Evolutionary conservation across 2,329 filamentous ascomycete species (phyloP).

Genomic region (Ploettnerulaceae sp.): DNA sequence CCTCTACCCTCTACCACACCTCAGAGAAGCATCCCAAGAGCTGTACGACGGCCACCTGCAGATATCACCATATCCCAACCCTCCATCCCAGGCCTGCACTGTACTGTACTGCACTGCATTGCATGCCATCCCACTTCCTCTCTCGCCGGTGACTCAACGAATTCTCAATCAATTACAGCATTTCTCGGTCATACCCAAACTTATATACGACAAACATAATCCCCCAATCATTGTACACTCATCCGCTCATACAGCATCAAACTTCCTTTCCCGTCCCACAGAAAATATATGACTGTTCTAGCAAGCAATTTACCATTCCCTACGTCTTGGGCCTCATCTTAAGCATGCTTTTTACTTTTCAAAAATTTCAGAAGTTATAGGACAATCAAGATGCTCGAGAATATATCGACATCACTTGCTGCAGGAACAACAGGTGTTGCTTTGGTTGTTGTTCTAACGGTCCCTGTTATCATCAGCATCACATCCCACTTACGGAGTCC

Average conservation of each 20-base stretch:
- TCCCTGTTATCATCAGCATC: slow-evolving; percentile 37
- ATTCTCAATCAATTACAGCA: background rate
- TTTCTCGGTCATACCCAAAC: background rate
- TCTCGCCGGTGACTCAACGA: slow-evolving; percentile 12
- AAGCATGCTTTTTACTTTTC: slow-evolving; percentile 3
- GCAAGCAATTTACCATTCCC: background rate
- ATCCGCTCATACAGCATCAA: background rate
- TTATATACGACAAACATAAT: background rate
- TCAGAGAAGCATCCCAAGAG: background rate
- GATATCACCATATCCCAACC: background rate
- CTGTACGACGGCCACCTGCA: slow-evolving; percentile 3
- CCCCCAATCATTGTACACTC: too few relatives aligned
- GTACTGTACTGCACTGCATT: background rate
- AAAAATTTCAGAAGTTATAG: background rate
- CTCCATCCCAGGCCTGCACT: too few relatives aligned
- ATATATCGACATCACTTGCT: slow-evolving; percentile 26
- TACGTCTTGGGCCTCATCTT: background rate
- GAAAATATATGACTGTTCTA: background rate
- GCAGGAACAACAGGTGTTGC: slow-evolving; percentile 31
- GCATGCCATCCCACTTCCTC: background rate
- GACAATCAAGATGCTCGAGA: slow-evolving; percentile 58
- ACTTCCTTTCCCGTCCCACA: background rate
- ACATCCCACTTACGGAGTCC: slow-evolving; percentile 33
- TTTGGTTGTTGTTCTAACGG: slow-evolving; percentile 36
- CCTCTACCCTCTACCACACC: too few relatives aligned